Conservation (phyloP, 2,329 filamentous ascomycete species). For the Cytospora schulzeri region DNA sequence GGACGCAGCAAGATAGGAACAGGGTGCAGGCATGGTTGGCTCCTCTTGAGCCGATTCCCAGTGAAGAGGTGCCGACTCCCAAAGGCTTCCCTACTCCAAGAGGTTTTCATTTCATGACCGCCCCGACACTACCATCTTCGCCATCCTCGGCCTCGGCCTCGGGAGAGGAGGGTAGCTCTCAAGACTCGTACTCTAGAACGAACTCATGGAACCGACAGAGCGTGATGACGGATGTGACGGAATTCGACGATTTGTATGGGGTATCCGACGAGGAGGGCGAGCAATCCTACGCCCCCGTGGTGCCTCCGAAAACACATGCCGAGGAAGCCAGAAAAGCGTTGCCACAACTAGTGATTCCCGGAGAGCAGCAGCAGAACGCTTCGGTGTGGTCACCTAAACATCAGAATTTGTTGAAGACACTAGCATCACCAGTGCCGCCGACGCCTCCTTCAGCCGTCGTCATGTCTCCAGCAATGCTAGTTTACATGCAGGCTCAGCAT, state of each 20-base stretch:
- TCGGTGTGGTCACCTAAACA: slow-evolving; percentile 19
- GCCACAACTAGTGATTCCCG: slow-evolving; percentile 57
- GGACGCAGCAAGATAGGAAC: slow-evolving; percentile 38
- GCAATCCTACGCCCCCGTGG: slow-evolving; percentile 37
- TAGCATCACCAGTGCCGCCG: slow-evolving; percentile 60
- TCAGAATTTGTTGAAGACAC: slow-evolving; percentile 47
- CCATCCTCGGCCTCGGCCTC: slow-evolving; percentile 55
- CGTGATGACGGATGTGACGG: slow-evolving; percentile 65
- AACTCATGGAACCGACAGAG: slow-evolving; percentile 66
- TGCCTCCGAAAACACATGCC: slow-evolving; percentile 30
- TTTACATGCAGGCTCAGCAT: slow-evolving; percentile 67
- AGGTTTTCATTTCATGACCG: slow-evolving; percentile 65
- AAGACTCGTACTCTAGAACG: slow-evolving; percentile 55
- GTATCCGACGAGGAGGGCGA: slow-evolving; percentile 75
- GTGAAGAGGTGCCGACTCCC: slow-evolving; percentile 24
- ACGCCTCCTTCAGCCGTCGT: slow-evolving; percentile 69
- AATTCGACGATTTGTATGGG: slow-evolving; percentile 88
- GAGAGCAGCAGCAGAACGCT: slow-evolving; percentile 4
- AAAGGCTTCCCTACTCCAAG: slow-evolving; percentile 74
- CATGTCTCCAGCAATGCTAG: slow-evolving; percentile 75
- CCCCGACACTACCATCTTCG: slow-evolving; percentile 63
- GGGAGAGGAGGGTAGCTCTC: slow-evolving; percentile 40
- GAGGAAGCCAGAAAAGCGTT: slow-evolving; percentile 43
- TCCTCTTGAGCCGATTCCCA: slow-evolving; percentile 46
- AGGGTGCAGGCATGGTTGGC: slow-evolving; percentile 62